Evolutionary conservation across 331 rosid genomes (phyloP).

Genomic region (Erythrophleum ivorense): DNA sequence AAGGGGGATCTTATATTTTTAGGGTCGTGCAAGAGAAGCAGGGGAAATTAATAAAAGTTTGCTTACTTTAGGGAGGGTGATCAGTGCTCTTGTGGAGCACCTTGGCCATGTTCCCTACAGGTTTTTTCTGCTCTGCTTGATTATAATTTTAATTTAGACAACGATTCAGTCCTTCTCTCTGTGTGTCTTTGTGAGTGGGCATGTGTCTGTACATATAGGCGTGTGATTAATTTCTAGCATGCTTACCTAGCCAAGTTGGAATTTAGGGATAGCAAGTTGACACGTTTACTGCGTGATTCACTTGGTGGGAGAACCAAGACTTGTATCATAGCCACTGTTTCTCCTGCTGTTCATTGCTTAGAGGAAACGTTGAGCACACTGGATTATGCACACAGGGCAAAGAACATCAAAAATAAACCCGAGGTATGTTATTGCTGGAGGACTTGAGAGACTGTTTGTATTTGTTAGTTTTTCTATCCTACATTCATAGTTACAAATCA

Average conservation of each 20-base stretch:
- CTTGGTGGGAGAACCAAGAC: constrained; percentile 98
- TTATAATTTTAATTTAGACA: not conserved
- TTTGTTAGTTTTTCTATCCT: constrained; percentile 4
- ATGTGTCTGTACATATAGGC: not conserved
- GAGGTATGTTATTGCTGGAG: constrained; percentile 65
- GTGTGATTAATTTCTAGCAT: not conserved
- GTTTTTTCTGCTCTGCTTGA: constrained; percentile 37
- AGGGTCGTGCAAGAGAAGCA: constrained; percentile 99
- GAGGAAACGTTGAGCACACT: constrained; percentile 94
- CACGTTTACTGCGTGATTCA: constrained; percentile 92
- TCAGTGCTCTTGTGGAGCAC: constrained; percentile 92
- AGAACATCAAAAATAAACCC: constrained; percentile 88
- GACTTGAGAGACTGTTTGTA: not conserved
- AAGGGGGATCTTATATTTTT: constrained; percentile 2
- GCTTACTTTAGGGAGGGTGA: constrained; percentile 95
- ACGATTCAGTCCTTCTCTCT: not conserved
- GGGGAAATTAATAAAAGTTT: constrained; percentile 97
- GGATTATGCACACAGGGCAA: constrained; percentile 97
- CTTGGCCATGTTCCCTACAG: constrained; percentile 79
- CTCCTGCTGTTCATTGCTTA: constrained; percentile 94
- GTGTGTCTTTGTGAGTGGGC: not conserved
- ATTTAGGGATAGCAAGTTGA: constrained; percentile 94
- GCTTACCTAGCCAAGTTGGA: constrained; percentile 27
- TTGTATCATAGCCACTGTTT: constrained; percentile 93
- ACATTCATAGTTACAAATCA: not conserved